Evolutionary conservation across 2,329 filamentous ascomycete genomes (phyloP).

Genomic region (Claviceps africana): DNA sequence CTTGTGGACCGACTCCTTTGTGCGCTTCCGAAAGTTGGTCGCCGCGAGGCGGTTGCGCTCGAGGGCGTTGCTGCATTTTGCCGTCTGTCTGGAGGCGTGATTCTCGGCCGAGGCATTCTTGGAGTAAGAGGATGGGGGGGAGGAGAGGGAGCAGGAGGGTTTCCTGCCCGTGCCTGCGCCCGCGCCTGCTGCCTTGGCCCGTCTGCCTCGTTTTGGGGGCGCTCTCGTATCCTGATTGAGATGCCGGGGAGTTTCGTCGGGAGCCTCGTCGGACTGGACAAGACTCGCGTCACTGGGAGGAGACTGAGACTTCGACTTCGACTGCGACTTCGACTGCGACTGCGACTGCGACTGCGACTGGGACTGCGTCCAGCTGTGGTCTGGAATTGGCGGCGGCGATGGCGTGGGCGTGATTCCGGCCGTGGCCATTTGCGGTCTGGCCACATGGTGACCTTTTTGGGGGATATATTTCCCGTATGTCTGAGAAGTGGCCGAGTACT

Average conservation of each 20-base stretch:
- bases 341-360: no score
- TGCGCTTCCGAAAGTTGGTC: not conserved
- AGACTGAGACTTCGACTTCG: no score
- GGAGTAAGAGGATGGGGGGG: no score
- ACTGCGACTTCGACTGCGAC: no score
- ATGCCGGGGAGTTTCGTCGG: not conserved
- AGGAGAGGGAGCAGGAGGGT: not conserved
- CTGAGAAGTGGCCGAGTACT: not conserved
- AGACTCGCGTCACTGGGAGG: not conserved
- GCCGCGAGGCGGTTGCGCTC: slow-evolving; percentile 4
- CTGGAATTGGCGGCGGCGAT: not conserved
- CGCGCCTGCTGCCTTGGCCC: not conserved
- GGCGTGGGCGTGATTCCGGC: not conserved
- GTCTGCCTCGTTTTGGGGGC: not conserved
- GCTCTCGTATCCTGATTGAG: not conserved
- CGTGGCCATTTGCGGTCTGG: not conserved
- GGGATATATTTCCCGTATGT: not conserved
- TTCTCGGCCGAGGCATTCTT: not conserved
- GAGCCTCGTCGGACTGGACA: not conserved
- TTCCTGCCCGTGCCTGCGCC: not conserved
- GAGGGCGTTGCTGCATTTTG: not conserved
- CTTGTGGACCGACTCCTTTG: not conserved
- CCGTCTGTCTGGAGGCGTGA: not conserved
- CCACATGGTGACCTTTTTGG: not conserved
- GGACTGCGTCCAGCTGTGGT: not conserved